phyloP scores from a whole-genome alignment of 2,329 filamentous ascomycete species.

The Domatiomyces catenatus region DNA sequence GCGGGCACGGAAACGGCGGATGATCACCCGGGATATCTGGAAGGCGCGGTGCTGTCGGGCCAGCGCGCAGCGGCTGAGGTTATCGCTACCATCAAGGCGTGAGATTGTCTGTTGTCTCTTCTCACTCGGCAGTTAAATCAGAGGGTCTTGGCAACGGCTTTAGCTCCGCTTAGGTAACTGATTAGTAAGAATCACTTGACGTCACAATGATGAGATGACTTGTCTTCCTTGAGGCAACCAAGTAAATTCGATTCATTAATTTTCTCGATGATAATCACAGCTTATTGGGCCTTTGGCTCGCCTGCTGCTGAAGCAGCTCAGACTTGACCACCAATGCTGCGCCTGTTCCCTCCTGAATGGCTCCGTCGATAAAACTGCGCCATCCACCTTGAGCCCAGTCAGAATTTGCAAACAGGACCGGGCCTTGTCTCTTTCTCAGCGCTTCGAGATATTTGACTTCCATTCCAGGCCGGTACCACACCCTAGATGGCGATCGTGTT shows the following conservation, averaged over 20 bases:
- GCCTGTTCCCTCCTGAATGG: constrained; percentile 31
- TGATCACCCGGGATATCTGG: constrained; percentile 45
- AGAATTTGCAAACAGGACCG: constrained; percentile 33
- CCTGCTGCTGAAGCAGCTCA: no score
- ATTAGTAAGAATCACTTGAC: no score
- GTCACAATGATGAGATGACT: no score
- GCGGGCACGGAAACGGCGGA: constrained; percentile 39
- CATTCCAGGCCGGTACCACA: constrained; percentile 27
- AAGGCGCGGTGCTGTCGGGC: constrained; percentile 39
- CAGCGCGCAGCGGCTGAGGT: constrained; percentile 28
- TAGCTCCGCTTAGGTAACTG: no score
- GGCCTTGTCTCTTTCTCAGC: constrained; percentile 29
- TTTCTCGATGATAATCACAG: no score
- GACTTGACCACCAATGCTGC: no score
- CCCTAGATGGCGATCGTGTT: constrained; percentile 10
- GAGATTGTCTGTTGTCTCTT: no score
- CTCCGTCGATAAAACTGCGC: constrained; percentile 37
- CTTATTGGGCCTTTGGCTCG: no score
- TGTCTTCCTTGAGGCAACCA: no score
- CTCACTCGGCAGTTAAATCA: no score
- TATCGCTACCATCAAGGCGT: constrained; percentile 26
- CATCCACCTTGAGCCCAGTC: constrained; percentile 35
- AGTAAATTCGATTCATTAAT: no score
- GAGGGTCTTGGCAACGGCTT: no score
- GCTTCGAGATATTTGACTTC: constrained; percentile 26